Percentiles rank a stretch among this genome's conserved stretches.
phyloP scores from a whole-genome alignment of 176 grass and related monocot genomes.

The Oryza rufipogon region DNA sequence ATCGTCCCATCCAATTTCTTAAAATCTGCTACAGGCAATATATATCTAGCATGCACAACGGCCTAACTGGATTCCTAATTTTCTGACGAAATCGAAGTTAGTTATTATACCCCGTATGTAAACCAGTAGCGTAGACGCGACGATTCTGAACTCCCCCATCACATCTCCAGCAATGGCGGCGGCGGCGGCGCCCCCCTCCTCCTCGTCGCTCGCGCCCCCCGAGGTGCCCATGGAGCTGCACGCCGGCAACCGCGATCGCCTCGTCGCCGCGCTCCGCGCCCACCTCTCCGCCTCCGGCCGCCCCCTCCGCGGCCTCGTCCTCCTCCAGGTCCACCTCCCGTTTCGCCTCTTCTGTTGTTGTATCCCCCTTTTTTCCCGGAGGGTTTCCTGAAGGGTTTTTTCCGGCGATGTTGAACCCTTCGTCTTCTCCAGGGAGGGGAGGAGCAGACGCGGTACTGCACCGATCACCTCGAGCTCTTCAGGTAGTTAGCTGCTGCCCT shows the following conservation, averaged over 20 bases:
- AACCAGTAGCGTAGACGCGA: not conserved
- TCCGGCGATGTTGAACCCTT: not conserved
- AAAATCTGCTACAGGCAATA: too few species aligned
- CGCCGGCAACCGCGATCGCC: slow-evolving; percentile 68
- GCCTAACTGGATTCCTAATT: not conserved
- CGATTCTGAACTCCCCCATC: not conserved
- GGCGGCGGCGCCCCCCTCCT: slow-evolving; percentile 16
- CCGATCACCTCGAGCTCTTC: slow-evolving; percentile 83
- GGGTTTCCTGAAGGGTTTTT: not conserved
- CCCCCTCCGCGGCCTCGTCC: slow-evolving; percentile 55
- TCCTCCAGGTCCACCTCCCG: slow-evolving; percentile 65
- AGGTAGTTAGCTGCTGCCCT: slow-evolving; percentile 45
- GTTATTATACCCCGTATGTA: too few species aligned
- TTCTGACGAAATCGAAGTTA: not conserved
- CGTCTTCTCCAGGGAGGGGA: slow-evolving; percentile 54
- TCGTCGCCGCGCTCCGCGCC: slow-evolving; percentile 57
- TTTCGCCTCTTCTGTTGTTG: too few species aligned
- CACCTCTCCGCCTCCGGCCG: slow-evolving; percentile 56
- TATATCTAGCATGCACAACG: too few species aligned
- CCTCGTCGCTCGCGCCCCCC: slow-evolving; percentile 43
- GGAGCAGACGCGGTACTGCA: slow-evolving; percentile 77
- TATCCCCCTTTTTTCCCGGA: not conserved
- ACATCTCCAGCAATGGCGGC: slow-evolving; percentile 47
- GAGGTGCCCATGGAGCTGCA: slow-evolving; percentile 85
- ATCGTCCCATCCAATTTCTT: too few species aligned